phyloP scores from a whole-genome alignment of 148 eudicot species.

The Rhododendron griersonianum region DNA sequence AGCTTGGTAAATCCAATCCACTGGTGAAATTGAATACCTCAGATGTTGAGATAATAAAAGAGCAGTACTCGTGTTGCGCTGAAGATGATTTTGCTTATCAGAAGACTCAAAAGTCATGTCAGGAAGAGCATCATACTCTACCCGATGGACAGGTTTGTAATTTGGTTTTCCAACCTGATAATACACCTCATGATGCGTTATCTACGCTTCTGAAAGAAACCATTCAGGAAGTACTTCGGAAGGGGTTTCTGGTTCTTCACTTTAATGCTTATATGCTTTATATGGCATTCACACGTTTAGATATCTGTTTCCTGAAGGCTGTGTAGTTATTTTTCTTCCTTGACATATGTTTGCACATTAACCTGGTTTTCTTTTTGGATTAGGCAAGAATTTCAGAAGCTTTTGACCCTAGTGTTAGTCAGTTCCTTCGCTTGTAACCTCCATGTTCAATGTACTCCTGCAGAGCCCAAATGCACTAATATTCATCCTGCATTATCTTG shows the following conservation, averaged over 20 bases:
- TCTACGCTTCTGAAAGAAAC: neutral
- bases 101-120: constrained; percentile 48
- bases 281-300: neutral
- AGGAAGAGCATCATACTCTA: constrained; percentile 76
- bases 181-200: too few species aligned
- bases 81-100: constrained; percentile 83
- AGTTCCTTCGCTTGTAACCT: neutral
- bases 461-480: neutral
- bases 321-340: neutral
- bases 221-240: neutral
- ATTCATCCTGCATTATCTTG: neutral
- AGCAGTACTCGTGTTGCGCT: constrained; percentile 77
- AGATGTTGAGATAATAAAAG: constrained; percentile 83
- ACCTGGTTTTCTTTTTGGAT: neutral
- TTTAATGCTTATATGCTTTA: neutral
- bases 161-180: neutral
- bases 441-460: neutral
- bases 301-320: neutral
- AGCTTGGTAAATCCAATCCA: constrained; percentile 82
- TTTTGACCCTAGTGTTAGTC: neutral
- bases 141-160: constrained; percentile 96
- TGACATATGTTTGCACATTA: neutral
- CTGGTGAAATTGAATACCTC: constrained; percentile 45
- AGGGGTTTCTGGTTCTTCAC: neutral
- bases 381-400: neutral